Percentiles rank a stretch among this genome's conserved stretches.
Conservation (phyloP, 2,329 filamentous ascomycete species). For the Aspergillus unguis region DNA sequence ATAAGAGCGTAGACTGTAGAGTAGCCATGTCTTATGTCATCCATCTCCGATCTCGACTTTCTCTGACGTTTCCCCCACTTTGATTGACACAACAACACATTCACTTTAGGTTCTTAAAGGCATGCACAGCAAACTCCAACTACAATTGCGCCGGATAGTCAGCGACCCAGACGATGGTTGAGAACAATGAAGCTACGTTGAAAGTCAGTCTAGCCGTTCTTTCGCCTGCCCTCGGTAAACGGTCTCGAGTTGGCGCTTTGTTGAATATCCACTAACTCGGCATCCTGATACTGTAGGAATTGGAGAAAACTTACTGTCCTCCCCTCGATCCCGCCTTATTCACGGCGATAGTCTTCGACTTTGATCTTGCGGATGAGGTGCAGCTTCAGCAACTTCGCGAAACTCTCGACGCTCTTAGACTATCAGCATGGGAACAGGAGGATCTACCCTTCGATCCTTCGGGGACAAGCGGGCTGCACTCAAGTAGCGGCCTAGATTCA, state of each 20-base stretch:
- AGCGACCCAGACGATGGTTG: conserved; percentile 26
- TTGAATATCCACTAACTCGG: not conserved
- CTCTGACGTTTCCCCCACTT: not conserved
- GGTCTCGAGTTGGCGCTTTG: not conserved
- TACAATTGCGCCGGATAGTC: conserved; percentile 13
- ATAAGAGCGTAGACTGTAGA: not conserved
- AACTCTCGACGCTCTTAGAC: conserved; percentile 64
- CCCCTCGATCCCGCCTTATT: conserved; percentile 75
- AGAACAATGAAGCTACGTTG: conserved; percentile 14
- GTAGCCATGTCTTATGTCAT: conserved; percentile 2
- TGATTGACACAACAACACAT: not conserved
- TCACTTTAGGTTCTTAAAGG: conserved; percentile 5
- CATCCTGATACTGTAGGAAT: conserved; percentile 25
- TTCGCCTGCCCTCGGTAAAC: not conserved
- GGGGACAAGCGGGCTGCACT: conserved; percentile 56
- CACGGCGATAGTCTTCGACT: conserved; percentile 71
- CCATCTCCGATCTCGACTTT: not conserved
- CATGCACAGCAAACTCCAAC: conserved; percentile 18
- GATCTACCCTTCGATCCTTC: conserved; percentile 69
- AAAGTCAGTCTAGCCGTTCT: conserved; percentile 12
- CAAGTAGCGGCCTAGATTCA: conserved; percentile 23
- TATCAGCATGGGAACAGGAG: conserved; percentile 68
- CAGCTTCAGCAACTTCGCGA: conserved; percentile 55
- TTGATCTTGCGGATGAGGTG: conserved; percentile 56
- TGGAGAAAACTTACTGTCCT: conserved; percentile 68